Conservation (phyloP, 108 stramenopile genomes). For the Fistulifera pelliculosa region DNA sequence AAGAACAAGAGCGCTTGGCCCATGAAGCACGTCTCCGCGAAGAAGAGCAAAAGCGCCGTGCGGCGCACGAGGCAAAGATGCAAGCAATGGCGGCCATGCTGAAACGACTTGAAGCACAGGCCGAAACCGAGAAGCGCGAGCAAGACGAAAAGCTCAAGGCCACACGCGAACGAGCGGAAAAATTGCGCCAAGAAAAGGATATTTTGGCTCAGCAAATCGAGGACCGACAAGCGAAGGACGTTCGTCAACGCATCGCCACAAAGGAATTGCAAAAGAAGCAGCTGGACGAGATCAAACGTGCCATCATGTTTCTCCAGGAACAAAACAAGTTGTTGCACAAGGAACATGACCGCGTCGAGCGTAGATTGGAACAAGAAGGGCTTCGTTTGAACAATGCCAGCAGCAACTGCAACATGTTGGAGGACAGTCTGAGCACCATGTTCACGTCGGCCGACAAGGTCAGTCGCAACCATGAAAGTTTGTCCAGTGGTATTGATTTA, state of each 20-base stretch:
- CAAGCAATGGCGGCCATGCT: conserved; percentile 37
- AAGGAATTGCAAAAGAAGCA: conserved; percentile 21
- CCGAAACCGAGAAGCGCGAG: conserved; percentile 33
- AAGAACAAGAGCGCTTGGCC: neutral
- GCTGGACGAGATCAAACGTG: conserved; percentile 55
- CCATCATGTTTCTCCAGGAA: conserved; percentile 53
- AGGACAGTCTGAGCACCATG: conserved; percentile 13
- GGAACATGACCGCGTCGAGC: conserved; percentile 22
- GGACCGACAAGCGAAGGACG: conserved; percentile 35
- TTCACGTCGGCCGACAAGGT: conserved; percentile 40
- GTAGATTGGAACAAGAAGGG: conserved; percentile 10
- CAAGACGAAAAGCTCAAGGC: conserved; percentile 34
- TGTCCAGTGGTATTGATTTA: conserved; percentile 21
- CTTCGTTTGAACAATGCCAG: conserved; percentile 5
- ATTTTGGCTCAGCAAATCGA: neutral
- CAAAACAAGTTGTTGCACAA: conserved; percentile 35
- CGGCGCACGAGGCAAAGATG: conserved; percentile 41
- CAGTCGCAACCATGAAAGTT: conserved; percentile 33
- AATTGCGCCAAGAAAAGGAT: neutral
- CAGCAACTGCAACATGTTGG: conserved; percentile 13
- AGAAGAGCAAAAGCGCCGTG: conserved; percentile 6
- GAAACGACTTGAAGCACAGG: conserved; percentile 38
- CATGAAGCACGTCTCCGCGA: neutral
- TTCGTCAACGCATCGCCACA: conserved; percentile 18
- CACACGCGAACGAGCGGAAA: conserved; percentile 24